Percentiles rank a stretch among this genome's conserved stretches.
Conservation (phyloP, 345 rosid species). For the Arabidopsis arenosa region DNA sequence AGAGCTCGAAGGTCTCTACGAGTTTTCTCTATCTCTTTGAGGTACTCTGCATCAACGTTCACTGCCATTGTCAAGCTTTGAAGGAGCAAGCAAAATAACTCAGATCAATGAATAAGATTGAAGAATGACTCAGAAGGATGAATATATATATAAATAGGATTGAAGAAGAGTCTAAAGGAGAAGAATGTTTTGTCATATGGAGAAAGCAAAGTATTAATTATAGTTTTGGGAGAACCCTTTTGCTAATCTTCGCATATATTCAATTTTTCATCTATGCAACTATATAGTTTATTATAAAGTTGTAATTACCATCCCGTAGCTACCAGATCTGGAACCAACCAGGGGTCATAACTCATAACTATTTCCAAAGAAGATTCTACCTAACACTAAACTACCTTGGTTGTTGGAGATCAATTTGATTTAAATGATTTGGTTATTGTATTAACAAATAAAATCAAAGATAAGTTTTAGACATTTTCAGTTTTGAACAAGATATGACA, state of each 20-base stretch:
- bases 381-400: not conserved
- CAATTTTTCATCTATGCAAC: not conserved
- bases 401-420: not conserved
- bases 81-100: constrained; percentile 9
- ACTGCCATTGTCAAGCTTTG: constrained; percentile 46
- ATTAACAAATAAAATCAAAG: not conserved
- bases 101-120: constrained; percentile 3
- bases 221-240: constrained; percentile 25
- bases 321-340: no score
- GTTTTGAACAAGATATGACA: not conserved
- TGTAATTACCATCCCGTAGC: no score
- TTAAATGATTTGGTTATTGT: not conserved
- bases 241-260: constrained; percentile 41
- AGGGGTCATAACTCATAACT: no score
- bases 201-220: constrained; percentile 42
- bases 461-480: not conserved
- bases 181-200: constrained; percentile 34
- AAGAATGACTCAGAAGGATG: not conserved
- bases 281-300: no score
- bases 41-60: constrained; percentile 55
- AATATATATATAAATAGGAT: not conserved
- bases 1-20: constrained; percentile 83
- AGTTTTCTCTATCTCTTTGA: constrained; percentile 70
- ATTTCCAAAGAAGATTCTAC: not conserved
- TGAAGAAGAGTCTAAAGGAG: constrained; percentile 8